Conservation (phyloP, 2,329 filamentous ascomycete species). For the Xylaria hypoxylon region DNA sequence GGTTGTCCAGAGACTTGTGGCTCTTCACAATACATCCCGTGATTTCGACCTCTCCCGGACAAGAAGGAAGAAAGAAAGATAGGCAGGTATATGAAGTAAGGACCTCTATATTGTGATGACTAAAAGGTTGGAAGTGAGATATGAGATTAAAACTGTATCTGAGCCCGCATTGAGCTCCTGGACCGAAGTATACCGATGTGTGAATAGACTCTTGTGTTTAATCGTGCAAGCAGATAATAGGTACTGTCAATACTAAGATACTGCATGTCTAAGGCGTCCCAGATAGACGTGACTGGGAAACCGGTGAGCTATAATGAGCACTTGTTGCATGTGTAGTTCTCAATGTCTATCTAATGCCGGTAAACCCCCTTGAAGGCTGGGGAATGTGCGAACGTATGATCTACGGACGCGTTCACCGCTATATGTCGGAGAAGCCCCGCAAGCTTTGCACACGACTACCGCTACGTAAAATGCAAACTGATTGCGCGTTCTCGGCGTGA, state of each 20-base stretch:
- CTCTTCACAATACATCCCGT: background rate
- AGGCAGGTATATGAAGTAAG: background rate
- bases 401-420: slow-evolving; percentile 21
- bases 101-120: background rate
- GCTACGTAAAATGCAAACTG: slow-evolving; percentile 19
- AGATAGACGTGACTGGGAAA: background rate
- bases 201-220: slow-evolving; percentile 14
- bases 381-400: slow-evolving; percentile 7
- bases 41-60: background rate
- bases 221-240: slow-evolving; percentile 10
- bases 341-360: background rate
- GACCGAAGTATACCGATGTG: slow-evolving; percentile 2
- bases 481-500: slow-evolving; percentile 35
- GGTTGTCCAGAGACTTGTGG: background rate
- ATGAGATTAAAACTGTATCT: slow-evolving; percentile 20
- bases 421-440: slow-evolving; percentile 9
- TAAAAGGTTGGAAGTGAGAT: slow-evolving; percentile 5
- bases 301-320: background rate
- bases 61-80: background rate
- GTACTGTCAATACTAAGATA: slow-evolving; percentile 4
- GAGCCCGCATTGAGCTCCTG: background rate
- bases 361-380: background rate
- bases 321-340: background rate
- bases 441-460: slow-evolving; percentile 17
- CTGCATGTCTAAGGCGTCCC: background rate